Evolutionary conservation across 129 eudicot species (phyloP), one percentile per base, ranked within the genome.

Genomic region (Chrysanthemum seticuspe): DNA sequence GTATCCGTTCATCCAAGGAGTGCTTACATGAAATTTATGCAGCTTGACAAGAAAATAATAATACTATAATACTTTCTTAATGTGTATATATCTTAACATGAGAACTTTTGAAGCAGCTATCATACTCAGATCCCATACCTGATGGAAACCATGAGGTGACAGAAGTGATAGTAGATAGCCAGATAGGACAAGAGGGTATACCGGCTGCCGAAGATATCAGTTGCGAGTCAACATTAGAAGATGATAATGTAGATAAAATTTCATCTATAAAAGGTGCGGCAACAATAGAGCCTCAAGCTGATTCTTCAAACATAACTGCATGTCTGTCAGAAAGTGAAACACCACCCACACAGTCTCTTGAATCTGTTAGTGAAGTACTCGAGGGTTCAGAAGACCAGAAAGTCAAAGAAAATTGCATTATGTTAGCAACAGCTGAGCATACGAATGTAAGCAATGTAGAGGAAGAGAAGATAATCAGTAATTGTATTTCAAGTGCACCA

Each of bases 121-220:
- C 82, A 25, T n/a, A 67, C 71, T 58, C 72, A 54, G 78, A 76
- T 63, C 71, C 56, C 45, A 14, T 18, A 65, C 60, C 49, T 31
- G 56, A 21, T 76, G 58, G 40, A 62, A 57, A 31, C 10, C 70
- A 62, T 21, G 74, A 76, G 57, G 74, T 14, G 60, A 71, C 73
- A 34, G 74, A 76, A 61, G 56, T 9, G 10, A 60, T 29, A 16
- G 63, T 34, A 34, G 51, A 57, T 54, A 23, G 55, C 58, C 67
- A 72, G 57, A 59, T 59, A 72, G 83, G 59, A 40, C 51, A 36
- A 67, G 31, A 31, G 19, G 58, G 63, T 54, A 52, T 69, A 29
- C 45, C 29, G 77, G 56, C 29, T 18, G 27, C 71, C 48, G 64
- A 70, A 81, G 74, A 76, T 70, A 62, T 64, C 51, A 81, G 55